Conservation (phyloP, 164 flowering plant genomes). For the Sedum album region DNA sequence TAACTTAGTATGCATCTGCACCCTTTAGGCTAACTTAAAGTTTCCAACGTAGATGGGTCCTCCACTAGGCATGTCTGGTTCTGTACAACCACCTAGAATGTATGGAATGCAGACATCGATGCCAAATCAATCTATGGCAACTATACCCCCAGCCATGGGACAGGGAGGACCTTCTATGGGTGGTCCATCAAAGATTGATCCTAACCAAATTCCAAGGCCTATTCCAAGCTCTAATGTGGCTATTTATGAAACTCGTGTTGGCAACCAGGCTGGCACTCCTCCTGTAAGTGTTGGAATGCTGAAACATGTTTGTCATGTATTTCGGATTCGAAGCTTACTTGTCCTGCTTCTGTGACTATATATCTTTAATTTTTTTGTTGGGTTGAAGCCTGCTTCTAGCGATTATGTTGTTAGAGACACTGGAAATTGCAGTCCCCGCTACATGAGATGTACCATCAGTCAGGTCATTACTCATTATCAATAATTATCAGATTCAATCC, state of each 20-base stretch:
- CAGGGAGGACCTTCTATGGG: conserved; percentile 52
- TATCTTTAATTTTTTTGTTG: too few relatives aligned
- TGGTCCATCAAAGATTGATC: conserved; percentile 82
- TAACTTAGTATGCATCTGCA: neutral
- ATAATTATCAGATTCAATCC: too few relatives aligned
- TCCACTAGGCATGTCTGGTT: conserved; percentile 45
- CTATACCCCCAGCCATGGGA: conserved; percentile 47
- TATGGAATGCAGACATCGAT: conserved; percentile 68
- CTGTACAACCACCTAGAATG: conserved; percentile 55
- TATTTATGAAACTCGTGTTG: conserved; percentile 71
- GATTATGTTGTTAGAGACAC: conserved; percentile 82
- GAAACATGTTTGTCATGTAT: neutral
- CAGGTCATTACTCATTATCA: conserved; percentile 84
- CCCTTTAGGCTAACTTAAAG: conserved; percentile 11
- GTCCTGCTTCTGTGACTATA: too few relatives aligned
- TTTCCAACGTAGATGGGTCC: conserved; percentile 23
- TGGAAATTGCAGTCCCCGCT: conserved; percentile 98
- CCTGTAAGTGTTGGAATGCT: conserved; percentile 61
- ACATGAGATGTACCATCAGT: conserved; percentile 88
- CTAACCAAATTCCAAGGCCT: conserved; percentile 90
- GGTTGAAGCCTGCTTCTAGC: conserved; percentile 83
- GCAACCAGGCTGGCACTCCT: conserved; percentile 75
- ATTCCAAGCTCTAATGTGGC: conserved; percentile 47
- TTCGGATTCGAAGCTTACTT: neutral
- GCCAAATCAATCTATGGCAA: conserved; percentile 54